Evolutionary conservation across 2,329 filamentous ascomycete species (phyloP).

Genomic region (Xylaria multiplex): DNA sequence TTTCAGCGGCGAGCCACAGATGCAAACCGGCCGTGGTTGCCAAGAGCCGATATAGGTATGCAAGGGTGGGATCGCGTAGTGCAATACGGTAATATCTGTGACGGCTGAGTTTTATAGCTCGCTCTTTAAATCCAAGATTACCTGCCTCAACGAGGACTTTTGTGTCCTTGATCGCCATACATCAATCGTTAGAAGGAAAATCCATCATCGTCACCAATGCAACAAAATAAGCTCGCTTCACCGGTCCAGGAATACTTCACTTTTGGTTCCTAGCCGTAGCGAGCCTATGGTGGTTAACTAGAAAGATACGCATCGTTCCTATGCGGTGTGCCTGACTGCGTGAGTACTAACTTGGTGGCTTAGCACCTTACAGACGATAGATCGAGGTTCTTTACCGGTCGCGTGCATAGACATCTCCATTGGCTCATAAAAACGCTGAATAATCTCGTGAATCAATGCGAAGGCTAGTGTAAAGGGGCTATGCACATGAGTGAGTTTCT

Average conservation of each 20-base stretch:
- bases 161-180: background rate
- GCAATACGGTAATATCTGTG: background rate
- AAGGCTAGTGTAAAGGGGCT: background rate
- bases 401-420: background rate
- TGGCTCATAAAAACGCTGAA: background rate
- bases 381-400: background rate
- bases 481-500: background rate
- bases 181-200: background rate
- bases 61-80: too few relatives aligned
- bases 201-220: slow-evolving; percentile 1
- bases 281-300: background rate
- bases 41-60: slow-evolving; percentile 1
- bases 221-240: background rate
- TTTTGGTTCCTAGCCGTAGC: too few relatives aligned
- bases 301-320: background rate
- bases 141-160: background rate
- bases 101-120: background rate
- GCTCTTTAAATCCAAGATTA: background rate
- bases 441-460: background rate
- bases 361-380: background rate
- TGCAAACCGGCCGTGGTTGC: background rate
- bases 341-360: too few relatives aligned
- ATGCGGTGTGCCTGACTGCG: too few relatives aligned
- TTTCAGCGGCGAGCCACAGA: background rate
- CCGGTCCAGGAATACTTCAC: background rate